Base-by-base conservation (phyloP, 345 rosid species). In the Cochlearia excelsa region DNA sequence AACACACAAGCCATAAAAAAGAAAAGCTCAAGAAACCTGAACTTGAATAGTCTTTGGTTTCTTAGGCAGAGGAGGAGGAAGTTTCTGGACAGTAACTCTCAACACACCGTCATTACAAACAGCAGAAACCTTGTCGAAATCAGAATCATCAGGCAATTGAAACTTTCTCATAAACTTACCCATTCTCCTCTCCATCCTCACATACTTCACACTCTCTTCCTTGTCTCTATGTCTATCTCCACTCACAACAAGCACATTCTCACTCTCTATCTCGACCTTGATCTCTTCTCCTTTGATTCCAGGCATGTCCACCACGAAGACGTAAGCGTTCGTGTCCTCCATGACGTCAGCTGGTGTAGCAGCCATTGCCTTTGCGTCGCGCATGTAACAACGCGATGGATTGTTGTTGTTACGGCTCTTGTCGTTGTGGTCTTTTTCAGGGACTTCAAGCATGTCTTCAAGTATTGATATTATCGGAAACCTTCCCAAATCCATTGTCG, bases 41-140 rank as follows among this genome's bases (percentile, higher is more conserved):
- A 87, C 97, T 48, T 82, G 76, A 10, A 90, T 78, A 0, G 81
- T 87, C 78, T 78, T 81, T 0, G 86, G 79, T 60, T 78, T 84
- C 78, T 87, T 85, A 1, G 88, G 94, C 74, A 87, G 83, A 2
- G 97, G 94, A 3, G 97, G 91, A 0, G 97, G 91, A 61, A 78
- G 51, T 57, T 88, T 88, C 81, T 77, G 75, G 7, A 91, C 84
- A 0, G 89, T 85, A 0, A 91, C 92, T 0, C 75, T 82, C 80
- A 91, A 23, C 1, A 91, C 89, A 29, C 98, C 92, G 1, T 88
- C 95, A n/a, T 74, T 69, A 65, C 82, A 85, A 44, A 71, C 81
- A 1, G 92, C 96, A 9, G 86, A 69, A 5, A 88, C 67, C 3
- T 75, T 72, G 0, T 85, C 90, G 9, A 68, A 55, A 30, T 86